Evolutionary conservation across 2,329 filamentous ascomycete species (phyloP).

Genomic region (Fusarium sp.): DNA sequence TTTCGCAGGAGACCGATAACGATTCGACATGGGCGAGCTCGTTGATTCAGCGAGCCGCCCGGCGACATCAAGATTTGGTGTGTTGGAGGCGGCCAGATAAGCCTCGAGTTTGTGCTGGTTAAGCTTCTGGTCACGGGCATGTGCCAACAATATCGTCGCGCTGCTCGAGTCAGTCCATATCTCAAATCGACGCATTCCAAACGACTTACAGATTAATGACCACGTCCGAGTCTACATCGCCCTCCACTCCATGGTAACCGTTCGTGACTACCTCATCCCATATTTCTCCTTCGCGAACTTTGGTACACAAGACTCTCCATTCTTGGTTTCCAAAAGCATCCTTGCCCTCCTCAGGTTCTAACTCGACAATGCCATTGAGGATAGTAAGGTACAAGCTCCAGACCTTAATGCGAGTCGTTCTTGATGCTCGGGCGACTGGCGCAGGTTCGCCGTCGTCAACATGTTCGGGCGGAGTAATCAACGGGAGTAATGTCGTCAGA

Average conservation of each 20-base stretch:
- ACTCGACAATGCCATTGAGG: constrained; percentile 88
- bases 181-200: constrained; percentile 15
- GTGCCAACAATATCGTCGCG: constrained; percentile 89
- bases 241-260: constrained; percentile 89
- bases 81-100: constrained; percentile 82
- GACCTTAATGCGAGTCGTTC: constrained; percentile 89
- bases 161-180: constrained; percentile 59
- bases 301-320: constrained; percentile 84
- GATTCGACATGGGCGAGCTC: constrained; percentile 46
- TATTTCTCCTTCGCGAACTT: constrained; percentile 88
- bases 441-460: constrained; percentile 68
- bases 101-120: constrained; percentile 91
- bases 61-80: constrained; percentile 78
- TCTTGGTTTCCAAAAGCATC: constrained; percentile 85
- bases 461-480: constrained; percentile 73
- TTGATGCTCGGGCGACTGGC: constrained; percentile 82
- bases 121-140: constrained; percentile 82
- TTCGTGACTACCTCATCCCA: constrained; percentile 93
- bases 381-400: constrained; percentile 98
- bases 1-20: constrained; percentile 60
- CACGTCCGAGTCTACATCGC: constrained; percentile 93
- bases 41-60: constrained; percentile 67
- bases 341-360: constrained; percentile 91
- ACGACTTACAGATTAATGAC: constrained; percentile 82
- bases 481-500: constrained; percentile 83